Evolutionary conservation across 2,329 filamentous ascomycete species (phyloP), one percentile per base, ranked within the genome.

Genomic region (Diaporthe vaccinii): DNA sequence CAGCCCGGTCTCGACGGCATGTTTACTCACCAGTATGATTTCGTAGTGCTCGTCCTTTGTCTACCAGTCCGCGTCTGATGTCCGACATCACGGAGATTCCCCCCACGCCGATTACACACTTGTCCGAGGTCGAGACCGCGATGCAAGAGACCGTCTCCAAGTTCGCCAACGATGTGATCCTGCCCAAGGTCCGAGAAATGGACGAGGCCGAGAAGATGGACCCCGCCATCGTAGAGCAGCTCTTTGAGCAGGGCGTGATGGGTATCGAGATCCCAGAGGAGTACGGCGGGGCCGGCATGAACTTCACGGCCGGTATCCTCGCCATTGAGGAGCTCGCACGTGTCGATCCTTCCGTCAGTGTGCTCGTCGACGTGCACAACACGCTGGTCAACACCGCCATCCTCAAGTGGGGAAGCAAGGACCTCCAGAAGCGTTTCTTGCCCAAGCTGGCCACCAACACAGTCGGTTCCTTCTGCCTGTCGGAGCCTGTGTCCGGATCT

Each of bases 211-310:
- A 99, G 88, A 85, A 90, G 75, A 98, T 99, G 97, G 97, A 98
- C 84, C 92, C 95, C 0, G 84, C 89, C 1, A 85, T 99, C 10
- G 93, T 99, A 8, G 95, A 98, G 87, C 94, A 97, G 85, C 90
- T 98, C 71, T 99, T 99, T 81, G 97, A 99, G 87, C 96, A 98
- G 83, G 97, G 97, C 0, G 88, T 99, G 68, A 99, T 99, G 97
- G 94, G 95, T 77, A 91, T 99, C 78, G 97, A 99, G 87, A 98
- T 99, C 75, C 96, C 97, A 22, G 97, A 99, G 85, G 96, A 98
- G 85, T 99, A 93, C 83, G 97, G 97, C 76, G 97, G 97, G 76
- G 95, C 96, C 0, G 97, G 96, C 79, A 98, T 99, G 97, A 98
- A 98, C 90, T 99, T 99, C 86, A 98, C 97, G 0, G 88, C 96